Percentiles rank a stretch among this genome's conserved stretches.
Conservation (phyloP, 148 eudicot genomes). For the Suaeda aralocaspica region DNA sequence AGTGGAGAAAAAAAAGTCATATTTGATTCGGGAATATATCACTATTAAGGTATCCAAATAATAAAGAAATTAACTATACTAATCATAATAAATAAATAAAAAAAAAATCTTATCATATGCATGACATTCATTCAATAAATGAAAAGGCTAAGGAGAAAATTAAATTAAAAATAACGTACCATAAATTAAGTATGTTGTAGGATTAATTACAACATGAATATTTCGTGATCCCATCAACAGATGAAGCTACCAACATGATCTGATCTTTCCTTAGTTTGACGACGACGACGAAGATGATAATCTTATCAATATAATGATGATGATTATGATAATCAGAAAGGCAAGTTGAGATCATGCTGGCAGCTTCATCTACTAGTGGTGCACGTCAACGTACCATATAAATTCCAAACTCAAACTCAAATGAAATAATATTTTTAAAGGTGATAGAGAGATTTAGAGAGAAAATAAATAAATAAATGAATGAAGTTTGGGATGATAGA, state of each 20-base stretch:
- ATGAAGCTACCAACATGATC: constrained; percentile 83
- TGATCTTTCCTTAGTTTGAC: constrained; percentile 28
- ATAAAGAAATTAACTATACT: too few relatives aligned
- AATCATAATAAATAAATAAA: too few relatives aligned
- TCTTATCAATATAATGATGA: too few relatives aligned
- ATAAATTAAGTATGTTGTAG: neutral
- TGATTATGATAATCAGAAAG: neutral
- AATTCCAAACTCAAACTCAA: neutral
- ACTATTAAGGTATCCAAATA: too few relatives aligned
- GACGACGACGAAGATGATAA: neutral
- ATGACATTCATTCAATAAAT: neutral
- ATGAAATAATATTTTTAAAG: neutral
- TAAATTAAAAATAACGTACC: neutral
- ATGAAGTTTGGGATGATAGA: neutral
- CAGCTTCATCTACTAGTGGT: constrained; percentile 79
- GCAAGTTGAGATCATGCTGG: constrained; percentile 88
- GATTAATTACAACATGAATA: neutral
- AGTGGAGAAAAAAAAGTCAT: too few relatives aligned
- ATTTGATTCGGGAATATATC: too few relatives aligned
- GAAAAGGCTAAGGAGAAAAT: neutral
- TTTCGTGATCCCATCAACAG: constrained; percentile 47
- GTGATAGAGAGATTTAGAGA: neutral
- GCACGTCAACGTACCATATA: constrained; percentile 19
- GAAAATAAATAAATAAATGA: too few relatives aligned
- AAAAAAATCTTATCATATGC: neutral